Evolutionary conservation across 306 rosid species (phyloP).

Genomic region (Argentina anserina): DNA sequence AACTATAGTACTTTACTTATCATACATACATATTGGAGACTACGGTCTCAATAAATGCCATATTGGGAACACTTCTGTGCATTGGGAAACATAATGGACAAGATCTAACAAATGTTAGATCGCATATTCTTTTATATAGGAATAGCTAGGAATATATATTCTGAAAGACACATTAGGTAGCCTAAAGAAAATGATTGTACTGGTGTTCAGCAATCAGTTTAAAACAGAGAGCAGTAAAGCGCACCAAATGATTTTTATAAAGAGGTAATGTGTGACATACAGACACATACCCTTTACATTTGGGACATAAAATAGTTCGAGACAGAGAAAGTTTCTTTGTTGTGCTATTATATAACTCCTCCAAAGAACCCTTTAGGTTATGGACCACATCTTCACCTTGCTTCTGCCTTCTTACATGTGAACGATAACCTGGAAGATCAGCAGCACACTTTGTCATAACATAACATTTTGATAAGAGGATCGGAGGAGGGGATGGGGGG

Average conservation of each 20-base stretch:
- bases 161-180: background rate
- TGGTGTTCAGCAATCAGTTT: background rate
- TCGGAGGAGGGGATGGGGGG: background rate
- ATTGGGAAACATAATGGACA: constrained; percentile 5
- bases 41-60: constrained; percentile 9
- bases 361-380: constrained; percentile 68
- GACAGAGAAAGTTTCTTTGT: constrained; percentile 69
- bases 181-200: background rate
- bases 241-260: background rate
- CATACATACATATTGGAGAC: background rate
- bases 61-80: constrained; percentile 10
- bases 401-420: constrained; percentile 65
- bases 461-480: background rate
- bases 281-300: constrained; percentile 67
- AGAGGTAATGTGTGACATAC: background rate
- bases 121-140: constrained; percentile 2
- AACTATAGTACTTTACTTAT: constrained; percentile 7
- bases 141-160: background rate
- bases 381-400: constrained; percentile 81
- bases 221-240: background rate
- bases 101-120: constrained; percentile 13
- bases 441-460: constrained; percentile 6
- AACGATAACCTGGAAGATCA: constrained; percentile 37
- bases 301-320: constrained; percentile 46
- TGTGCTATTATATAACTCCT: constrained; percentile 69